Evolutionary conservation across 345 rosid species (phyloP).

Genomic region (Noccaea bulbosa): DNA sequence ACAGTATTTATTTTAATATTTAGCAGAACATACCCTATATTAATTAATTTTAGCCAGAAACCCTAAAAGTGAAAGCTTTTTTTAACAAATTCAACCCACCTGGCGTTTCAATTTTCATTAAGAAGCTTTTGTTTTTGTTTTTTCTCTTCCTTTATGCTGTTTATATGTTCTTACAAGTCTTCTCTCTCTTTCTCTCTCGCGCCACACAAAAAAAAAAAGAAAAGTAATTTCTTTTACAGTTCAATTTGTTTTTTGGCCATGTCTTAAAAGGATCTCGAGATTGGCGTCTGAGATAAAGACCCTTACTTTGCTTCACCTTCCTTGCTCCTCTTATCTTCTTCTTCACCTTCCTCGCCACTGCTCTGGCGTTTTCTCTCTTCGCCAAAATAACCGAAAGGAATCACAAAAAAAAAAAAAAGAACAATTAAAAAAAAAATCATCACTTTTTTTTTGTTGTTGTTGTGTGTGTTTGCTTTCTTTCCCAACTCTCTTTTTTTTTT

Average conservation of each 20-base stretch:
- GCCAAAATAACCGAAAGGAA: conserved; percentile 13
- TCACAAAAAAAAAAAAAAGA: neutral
- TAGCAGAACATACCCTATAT: neutral
- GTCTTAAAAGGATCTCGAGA: conserved; percentile 51
- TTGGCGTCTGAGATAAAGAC: conserved; percentile 48
- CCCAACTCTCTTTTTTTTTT: conserved; percentile 5
- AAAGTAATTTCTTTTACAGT: conserved; percentile 29
- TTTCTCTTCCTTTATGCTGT: conserved; percentile 14
- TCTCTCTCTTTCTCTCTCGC: neutral
- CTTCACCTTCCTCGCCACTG: conserved; percentile 36
- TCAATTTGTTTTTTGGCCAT: neutral
- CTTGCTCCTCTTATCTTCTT: conserved; percentile 26
- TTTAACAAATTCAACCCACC: conserved; percentile 35
- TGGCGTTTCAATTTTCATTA: conserved; percentile 21
- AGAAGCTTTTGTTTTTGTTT: neutral
- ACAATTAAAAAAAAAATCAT: neutral
- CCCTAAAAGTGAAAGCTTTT: conserved; percentile 30
- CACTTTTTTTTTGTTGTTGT: neutral
- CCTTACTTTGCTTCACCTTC: conserved; percentile 27
- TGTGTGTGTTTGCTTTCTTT: neutral
- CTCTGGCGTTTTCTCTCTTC: conserved; percentile 33
- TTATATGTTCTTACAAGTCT: conserved; percentile 18
- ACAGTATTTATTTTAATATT: no score
- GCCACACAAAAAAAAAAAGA: conserved; percentile 23
- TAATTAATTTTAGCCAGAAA: neutral